phyloP scores from a whole-genome alignment of 208 protist genomes.

The Wallacemonas sp. region DNA sequence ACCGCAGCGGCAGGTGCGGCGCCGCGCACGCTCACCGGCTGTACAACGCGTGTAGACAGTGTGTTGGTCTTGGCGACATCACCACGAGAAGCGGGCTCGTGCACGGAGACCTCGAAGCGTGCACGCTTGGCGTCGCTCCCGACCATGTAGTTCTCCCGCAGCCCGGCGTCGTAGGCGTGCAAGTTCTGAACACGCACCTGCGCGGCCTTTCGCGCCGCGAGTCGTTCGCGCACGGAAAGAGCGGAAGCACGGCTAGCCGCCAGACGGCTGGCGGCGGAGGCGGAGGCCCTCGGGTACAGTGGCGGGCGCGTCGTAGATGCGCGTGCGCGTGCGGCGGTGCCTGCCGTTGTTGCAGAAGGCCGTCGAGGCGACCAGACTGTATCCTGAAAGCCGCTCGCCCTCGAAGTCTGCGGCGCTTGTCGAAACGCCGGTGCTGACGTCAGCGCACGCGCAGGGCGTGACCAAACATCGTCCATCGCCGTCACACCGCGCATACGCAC shows the following conservation, averaged over 20 bases:
- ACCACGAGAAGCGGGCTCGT: neutral
- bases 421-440: slow-evolving; percentile 18
- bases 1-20: neutral
- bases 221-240: slow-evolving; percentile 13
- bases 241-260: neutral
- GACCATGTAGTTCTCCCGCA: slow-evolving; percentile 56
- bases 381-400: too few species aligned
- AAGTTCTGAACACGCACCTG: slow-evolving; percentile 22
- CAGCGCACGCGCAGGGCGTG: slow-evolving; percentile 18
- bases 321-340: neutral
- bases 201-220: neutral
- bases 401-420: neutral
- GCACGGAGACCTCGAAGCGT: slow-evolving; percentile 24
- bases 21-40: neutral
- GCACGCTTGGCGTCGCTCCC: slow-evolving; percentile 37
- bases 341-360: neutral
- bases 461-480: slow-evolving; percentile 49
- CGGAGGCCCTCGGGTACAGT: neutral
- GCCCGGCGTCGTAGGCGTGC: slow-evolving; percentile 19
- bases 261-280: neutral
- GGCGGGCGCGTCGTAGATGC: neutral
- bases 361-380: too few species aligned
- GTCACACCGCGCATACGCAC: slow-evolving; percentile 47
- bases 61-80: neutral
- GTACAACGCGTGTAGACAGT: neutral